phyloP scores from a whole-genome alignment of 2,329 filamentous ascomycete genomes.

The Blastomyces silverae region DNA sequence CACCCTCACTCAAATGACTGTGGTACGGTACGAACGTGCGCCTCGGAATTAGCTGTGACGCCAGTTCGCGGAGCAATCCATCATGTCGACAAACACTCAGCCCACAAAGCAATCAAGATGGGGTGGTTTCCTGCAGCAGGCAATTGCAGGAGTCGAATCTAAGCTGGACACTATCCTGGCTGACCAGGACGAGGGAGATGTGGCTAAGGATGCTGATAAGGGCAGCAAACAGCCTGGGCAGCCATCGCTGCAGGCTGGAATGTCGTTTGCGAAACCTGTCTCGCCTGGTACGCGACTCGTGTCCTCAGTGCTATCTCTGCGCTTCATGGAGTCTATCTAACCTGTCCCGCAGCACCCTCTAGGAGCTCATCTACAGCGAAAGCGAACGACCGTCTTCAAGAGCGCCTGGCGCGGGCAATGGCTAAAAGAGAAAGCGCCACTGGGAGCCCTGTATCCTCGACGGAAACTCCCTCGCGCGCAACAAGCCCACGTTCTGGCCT shows the following conservation, averaged over 20 bases:
- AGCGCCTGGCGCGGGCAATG: constrained; percentile 80
- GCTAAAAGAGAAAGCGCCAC: constrained; percentile 59
- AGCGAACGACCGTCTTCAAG: constrained; percentile 76
- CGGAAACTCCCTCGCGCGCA: constrained; percentile 47
- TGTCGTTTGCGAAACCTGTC: constrained; percentile 24
- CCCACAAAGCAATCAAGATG: constrained; percentile 51
- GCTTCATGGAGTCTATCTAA: constrained; percentile 12
- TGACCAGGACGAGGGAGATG: constrained; percentile 57
- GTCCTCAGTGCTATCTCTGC: not conserved
- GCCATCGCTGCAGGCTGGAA: constrained; percentile 26
- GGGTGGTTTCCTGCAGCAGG: constrained; percentile 77
- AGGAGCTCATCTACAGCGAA: constrained; percentile 60
- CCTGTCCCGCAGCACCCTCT: constrained; percentile 43
- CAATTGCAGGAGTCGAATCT: constrained; percentile 89
- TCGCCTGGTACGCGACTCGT: constrained; percentile 27
- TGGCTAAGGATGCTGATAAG: constrained; percentile 24
- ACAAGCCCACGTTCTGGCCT: constrained; percentile 46
- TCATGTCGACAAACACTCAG: constrained; percentile 18
- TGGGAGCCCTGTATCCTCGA: constrained; percentile 44
- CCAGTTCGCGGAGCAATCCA: constrained; percentile 13
- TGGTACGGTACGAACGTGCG: constrained; percentile 1
- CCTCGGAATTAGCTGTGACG: constrained; percentile 8
- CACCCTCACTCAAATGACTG: constrained; percentile 9
- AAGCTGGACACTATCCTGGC: constrained; percentile 85
- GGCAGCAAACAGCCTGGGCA: constrained; percentile 35